These are phyloP conservation scores for Rhodotorula sp. DNA, from an alignment of 1,284 basidiomycete species.

Conservation along the genomic window DNA sequence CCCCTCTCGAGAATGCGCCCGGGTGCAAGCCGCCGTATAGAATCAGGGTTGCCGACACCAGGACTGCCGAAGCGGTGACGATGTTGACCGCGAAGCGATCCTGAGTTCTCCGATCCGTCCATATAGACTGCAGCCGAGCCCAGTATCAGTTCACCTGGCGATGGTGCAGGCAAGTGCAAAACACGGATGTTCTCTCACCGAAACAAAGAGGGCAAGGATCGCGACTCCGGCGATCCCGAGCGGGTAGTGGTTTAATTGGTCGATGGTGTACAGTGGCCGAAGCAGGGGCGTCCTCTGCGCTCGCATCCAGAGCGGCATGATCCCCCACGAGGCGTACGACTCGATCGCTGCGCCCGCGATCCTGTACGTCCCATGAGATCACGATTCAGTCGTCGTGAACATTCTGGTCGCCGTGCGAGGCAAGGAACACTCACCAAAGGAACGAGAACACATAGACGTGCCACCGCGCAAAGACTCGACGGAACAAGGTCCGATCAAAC, in stretches of 20 bases:
- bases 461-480: conserved; percentile 63
- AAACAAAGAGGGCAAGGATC: conserved; percentile 60
- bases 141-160: background rate
- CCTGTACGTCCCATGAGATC: background rate
- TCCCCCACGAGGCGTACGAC: conserved; percentile 66
- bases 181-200: background rate
- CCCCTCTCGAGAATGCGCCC: conserved; percentile 51
- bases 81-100: conserved; percentile 64
- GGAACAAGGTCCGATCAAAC: conserved; percentile 57
- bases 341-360: conserved; percentile 51
- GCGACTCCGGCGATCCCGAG: conserved; percentile 64
- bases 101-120: conserved; percentile 59
- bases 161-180: background rate
- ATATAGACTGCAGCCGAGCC: conserved; percentile 50
- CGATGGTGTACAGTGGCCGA: background rate
- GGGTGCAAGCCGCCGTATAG: conserved; percentile 41
- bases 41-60: conserved; percentile 46
- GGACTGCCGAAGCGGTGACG: conserved; percentile 59
- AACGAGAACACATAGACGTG: conserved; percentile 44
- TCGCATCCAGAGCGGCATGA: conserved; percentile 73
- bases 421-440: background rate
- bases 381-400: background rate
- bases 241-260: conserved; percentile 60
- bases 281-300: conserved; percentile 48
- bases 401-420: background rate